phyloP scores from a whole-genome alignment of 495 filamentous ascomycete species.

The Penicillium paxilli region DNA sequence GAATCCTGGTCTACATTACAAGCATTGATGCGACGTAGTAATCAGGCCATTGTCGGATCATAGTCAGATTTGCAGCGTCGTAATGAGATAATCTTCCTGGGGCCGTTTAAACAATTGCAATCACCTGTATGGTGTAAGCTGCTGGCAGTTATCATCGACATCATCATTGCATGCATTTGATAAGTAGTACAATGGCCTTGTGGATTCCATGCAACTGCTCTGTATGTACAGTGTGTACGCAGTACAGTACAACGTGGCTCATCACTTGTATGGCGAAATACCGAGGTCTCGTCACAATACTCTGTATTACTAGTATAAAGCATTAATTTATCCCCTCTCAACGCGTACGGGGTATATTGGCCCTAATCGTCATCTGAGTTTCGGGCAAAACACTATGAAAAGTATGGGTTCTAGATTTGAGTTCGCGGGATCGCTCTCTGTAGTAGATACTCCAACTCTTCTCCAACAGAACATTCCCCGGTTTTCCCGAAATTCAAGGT shows the following conservation, averaged over 20 bases:
- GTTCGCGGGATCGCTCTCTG: constrained; percentile 1
- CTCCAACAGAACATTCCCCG: not conserved
- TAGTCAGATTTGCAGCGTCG: not conserved
- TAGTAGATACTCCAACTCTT: constrained; percentile 6
- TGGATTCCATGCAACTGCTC: too few species aligned
- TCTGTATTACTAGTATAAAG: too few species aligned
- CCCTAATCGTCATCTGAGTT: constrained; percentile 3
- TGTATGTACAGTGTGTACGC: not conserved
- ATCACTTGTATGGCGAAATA: not conserved
- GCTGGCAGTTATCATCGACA: not conserved
- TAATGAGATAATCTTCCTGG: not conserved
- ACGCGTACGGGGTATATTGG: not conserved
- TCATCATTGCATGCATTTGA: too few species aligned
- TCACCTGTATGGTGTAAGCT: not conserved
- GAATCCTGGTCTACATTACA: constrained; percentile 1
- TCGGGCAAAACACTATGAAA: constrained; percentile 1
- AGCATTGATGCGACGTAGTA: constrained; percentile 5
- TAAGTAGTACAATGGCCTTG: too few species aligned
- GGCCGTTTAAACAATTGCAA: not conserved
- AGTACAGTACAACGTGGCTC: not conserved
- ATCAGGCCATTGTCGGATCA: constrained; percentile 1
- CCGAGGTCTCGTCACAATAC: not conserved
- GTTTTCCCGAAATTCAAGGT: not conserved
- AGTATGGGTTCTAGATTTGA: constrained; percentile 2
- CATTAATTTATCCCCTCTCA: not conserved